phyloP scores from a whole-genome alignment of 805 yeast genomes.

The Kuraishia molischiana region DNA sequence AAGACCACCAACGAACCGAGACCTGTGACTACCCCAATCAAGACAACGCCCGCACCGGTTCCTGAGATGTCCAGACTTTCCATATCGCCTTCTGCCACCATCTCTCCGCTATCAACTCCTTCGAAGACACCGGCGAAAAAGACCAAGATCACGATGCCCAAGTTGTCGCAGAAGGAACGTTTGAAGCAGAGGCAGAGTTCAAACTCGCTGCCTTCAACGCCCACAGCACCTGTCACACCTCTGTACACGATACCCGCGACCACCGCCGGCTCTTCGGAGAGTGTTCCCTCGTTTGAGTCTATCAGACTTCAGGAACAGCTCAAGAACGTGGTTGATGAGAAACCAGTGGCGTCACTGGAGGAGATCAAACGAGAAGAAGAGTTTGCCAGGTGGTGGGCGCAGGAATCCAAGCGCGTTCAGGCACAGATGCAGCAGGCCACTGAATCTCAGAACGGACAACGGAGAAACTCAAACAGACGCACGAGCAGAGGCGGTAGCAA shows the following conservation, averaged over 20 bases:
- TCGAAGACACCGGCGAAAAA: neutral
- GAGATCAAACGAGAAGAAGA: slow-evolving; percentile 78
- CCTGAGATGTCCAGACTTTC: neutral
- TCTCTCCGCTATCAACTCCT: neutral
- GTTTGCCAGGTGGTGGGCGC: slow-evolving; percentile 84
- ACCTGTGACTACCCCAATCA: neutral
- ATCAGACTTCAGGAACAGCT: slow-evolving; percentile 14
- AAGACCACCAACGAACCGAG: neutral
- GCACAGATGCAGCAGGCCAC: slow-evolving; percentile 15
- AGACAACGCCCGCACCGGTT: neutral
- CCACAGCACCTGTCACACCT: neutral
- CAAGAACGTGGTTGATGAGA: slow-evolving; percentile 21
- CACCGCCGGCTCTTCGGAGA: slow-evolving; percentile 1
- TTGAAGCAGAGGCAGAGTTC: slow-evolving; percentile 5
- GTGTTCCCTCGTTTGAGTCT: slow-evolving; percentile 17
- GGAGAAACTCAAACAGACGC: neutral
- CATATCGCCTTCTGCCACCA: too few species aligned
- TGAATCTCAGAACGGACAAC: neutral
- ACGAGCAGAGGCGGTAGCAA: neutral
- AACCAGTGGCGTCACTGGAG: slow-evolving; percentile 36
- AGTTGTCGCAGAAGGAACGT: slow-evolving; percentile 12
- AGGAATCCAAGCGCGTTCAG: slow-evolving; percentile 63
- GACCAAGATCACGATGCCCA: slow-evolving; percentile 2
- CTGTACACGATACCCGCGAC: neutral
- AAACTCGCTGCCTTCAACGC: neutral